Conservation (phyloP, 2,329 filamentous ascomycete genomes). For the Paraphoma sp. region DNA sequence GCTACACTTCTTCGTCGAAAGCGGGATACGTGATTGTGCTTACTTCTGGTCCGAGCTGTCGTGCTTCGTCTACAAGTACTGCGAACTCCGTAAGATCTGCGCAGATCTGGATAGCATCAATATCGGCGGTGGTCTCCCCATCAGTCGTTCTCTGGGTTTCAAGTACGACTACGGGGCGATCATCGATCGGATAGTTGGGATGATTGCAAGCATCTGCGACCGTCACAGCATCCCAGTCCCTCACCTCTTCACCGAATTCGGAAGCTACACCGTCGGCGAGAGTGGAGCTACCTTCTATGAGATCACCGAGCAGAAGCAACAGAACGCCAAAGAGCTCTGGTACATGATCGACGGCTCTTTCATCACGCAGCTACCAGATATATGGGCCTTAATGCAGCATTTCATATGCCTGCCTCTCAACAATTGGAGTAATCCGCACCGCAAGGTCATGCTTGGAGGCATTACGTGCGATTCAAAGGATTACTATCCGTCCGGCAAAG, state of each 20-base stretch:
- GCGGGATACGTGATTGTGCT: background rate
- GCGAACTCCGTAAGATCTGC: conserved; percentile 1
- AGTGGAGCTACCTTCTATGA: background rate
- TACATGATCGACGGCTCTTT: conserved; percentile 1
- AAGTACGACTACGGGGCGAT: background rate
- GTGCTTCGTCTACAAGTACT: background rate
- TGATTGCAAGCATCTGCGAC: background rate
- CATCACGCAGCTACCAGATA: conserved; percentile 1
- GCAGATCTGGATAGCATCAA: background rate
- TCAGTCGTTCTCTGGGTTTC: background rate
- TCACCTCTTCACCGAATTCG: conserved; percentile 1
- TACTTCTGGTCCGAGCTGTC: conserved; percentile 1
- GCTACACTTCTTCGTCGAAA: conserved; percentile 1
- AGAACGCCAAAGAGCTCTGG: background rate
- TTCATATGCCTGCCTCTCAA: conserved; percentile 1
- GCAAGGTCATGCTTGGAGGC: background rate
- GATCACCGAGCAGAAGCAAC: background rate
- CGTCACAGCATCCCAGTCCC: background rate
- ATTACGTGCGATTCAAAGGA: conserved; percentile 1
- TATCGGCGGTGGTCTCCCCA: background rate
- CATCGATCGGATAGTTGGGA: background rate
- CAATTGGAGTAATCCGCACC: background rate
- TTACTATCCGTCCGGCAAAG: background rate
- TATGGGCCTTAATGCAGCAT: background rate
- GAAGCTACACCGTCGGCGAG: background rate